Evolutionary conservation across 768 basidiomycete genomes (phyloP).

Genomic region (Xerocomus potaroensis): DNA sequence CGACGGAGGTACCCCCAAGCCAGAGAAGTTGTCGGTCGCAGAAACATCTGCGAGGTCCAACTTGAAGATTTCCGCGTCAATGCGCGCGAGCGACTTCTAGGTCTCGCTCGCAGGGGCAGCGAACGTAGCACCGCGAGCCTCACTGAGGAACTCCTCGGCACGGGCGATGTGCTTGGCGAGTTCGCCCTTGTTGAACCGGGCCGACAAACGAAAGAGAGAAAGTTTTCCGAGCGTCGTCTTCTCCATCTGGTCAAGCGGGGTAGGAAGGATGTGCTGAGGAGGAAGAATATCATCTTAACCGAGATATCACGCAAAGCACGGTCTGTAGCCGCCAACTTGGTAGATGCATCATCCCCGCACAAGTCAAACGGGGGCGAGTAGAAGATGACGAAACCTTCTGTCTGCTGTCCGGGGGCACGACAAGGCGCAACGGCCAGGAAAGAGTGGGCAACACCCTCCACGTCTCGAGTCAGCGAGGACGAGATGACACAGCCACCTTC

Average conservation of each 20-base stretch:
- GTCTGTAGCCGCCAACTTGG: slow-evolving; percentile 21
- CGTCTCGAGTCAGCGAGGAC: too few species aligned
- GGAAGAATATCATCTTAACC: slow-evolving; percentile 30
- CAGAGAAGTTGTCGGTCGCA: slow-evolving; percentile 34
- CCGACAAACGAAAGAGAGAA: slow-evolving; percentile 32
- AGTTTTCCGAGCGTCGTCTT: slow-evolving; percentile 42
- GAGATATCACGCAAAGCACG: slow-evolving; percentile 28
- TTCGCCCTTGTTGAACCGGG: slow-evolving; percentile 31
- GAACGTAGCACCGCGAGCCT: slow-evolving; percentile 17
- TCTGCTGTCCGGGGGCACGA: slow-evolving; percentile 35
- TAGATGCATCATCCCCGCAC: slow-evolving; percentile 14
- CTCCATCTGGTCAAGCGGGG: slow-evolving; percentile 35
- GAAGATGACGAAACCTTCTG: slow-evolving; percentile 42
- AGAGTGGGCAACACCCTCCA: slow-evolving; percentile 33
- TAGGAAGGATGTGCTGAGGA: slow-evolving; percentile 37
- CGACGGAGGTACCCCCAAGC: slow-evolving; percentile 37
- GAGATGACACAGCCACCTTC: slow-evolving; percentile 24
- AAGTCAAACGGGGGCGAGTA: slow-evolving; percentile 31
- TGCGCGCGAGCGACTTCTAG: slow-evolving; percentile 13
- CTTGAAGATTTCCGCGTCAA: not conserved
- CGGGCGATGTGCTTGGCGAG: slow-evolving; percentile 23
- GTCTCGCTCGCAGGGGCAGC: slow-evolving; percentile 17
- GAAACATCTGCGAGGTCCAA: slow-evolving; percentile 3
- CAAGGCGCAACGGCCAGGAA: slow-evolving; percentile 36
- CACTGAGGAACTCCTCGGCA: slow-evolving; percentile 2